Evolutionary conservation across 805 yeast species (phyloP).

Genomic region (Candida corydali): DNA sequence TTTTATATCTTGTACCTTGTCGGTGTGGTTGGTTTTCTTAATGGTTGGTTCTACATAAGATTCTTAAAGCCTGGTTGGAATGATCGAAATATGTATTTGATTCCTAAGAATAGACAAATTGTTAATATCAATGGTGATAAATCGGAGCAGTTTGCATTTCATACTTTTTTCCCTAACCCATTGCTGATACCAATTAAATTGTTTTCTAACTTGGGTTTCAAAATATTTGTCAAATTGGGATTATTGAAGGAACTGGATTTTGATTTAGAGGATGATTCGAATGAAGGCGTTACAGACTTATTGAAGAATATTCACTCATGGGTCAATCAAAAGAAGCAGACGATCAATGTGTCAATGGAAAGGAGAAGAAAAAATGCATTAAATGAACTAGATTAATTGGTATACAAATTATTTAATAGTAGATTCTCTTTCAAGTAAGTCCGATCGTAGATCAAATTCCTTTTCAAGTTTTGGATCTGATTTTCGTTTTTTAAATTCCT

Average conservation of each 20-base stretch:
- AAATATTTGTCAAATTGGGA: conserved; percentile 15
- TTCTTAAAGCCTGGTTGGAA: conserved; percentile 38
- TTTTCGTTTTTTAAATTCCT: conserved; percentile 20
- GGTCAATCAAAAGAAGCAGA: conserved; percentile 12
- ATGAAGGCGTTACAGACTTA: conserved; percentile 13
- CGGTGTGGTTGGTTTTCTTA: conserved; percentile 27
- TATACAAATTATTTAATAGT: conserved; percentile 17
- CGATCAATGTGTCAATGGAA: conserved; percentile 30
- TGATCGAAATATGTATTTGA: conserved; percentile 39
- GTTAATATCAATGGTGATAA: conserved; percentile 21
- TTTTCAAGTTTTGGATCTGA: conserved; percentile 25
- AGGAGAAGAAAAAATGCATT: conserved; percentile 39
- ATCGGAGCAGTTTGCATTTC: conserved; percentile 28
- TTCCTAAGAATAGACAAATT: conserved; percentile 20
- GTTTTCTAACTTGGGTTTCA: conserved; percentile 17
- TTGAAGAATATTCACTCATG: conserved; percentile 21
- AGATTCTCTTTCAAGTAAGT: conserved; percentile 21
- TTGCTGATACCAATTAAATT: conserved; percentile 23
- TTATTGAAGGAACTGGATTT: conserved; percentile 16
- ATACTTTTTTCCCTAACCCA: conserved; percentile 42
- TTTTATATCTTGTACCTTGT: conserved; percentile 21
- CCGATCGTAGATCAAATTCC: conserved; percentile 18
- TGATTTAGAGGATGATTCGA: conserved; percentile 18
- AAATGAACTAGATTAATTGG: conserved; percentile 30
- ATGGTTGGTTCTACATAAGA: conserved; percentile 38